Evolutionary conservation across 2,329 filamentous ascomycete species (phyloP), one percentile per base, ranked within the genome.

Genomic region (Calonectria ilicicola): DNA sequence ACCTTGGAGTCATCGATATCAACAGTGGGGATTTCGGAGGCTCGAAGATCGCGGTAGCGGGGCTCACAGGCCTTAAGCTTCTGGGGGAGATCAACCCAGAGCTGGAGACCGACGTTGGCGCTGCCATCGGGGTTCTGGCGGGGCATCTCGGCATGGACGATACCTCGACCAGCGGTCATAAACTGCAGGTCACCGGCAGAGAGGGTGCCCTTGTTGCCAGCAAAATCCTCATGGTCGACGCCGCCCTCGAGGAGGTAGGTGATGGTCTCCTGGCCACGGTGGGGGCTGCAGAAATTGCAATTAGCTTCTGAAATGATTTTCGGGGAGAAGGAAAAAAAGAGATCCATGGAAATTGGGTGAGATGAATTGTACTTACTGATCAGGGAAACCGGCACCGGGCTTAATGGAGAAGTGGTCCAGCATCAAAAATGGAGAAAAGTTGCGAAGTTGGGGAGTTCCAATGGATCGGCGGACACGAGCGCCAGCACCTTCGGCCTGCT

Each of bases 121-220:
- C 88, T 90, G 64, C 94, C 94, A 82, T 97, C 94, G 1, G 88
- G 83, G 81, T 95, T 95, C 81, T 94, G 91, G 67, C 91, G 90
- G 12, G 96, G 96, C 95, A 98, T 98, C 85, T 98, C 96, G 44
- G 96, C 95, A 84, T 98, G 97, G 84, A 98, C 94, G 79, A 98
- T 97, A 49, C 96, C 96, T 23, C 90, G 88, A 5, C 96, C 96
- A 1, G 96, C 96, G 0, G 96, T 98, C 97, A 98, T 98, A 88
- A 98, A 98, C 82, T 98, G 96, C 60, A 98, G 86, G 82, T 98
- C 96, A n/a, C 96, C 96, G 0, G 93, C 85, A 73, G 93, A 89
- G 77, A 98, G 95, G 4, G 94, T 97, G 70, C 96, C 97, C 63
- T 89, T 89, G 86, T 97, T 93, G 15, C 95, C 95, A 2, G 94